Percentiles rank a stretch among this genome's conserved stretches.
Conservation (phyloP, 306 rosid species). For the Sechiopsis laciniata region DNA sequence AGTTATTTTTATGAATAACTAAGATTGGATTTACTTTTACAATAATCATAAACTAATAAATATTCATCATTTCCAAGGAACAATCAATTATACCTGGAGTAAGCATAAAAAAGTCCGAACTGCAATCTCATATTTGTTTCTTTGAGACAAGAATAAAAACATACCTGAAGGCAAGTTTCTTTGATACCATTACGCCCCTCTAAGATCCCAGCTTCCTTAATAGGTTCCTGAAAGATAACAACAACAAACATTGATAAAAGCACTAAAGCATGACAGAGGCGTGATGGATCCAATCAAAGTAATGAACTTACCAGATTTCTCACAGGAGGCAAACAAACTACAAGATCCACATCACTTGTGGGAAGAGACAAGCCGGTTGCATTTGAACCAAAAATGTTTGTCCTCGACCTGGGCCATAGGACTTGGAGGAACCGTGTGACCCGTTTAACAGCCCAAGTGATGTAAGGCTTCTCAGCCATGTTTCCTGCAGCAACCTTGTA, state of each 20-base stretch:
- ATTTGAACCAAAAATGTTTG: slow-evolving; percentile 84
- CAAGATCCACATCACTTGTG: slow-evolving; percentile 97
- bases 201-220: slow-evolving; percentile 96
- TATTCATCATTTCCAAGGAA: neutral
- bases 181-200: slow-evolving; percentile 98
- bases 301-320: slow-evolving; percentile 67
- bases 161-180: slow-evolving; percentile 98
- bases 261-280: slow-evolving; percentile 10
- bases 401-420: slow-evolving; percentile 93
- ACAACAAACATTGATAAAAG: slow-evolving; percentile 7
- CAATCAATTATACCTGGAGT: neutral
- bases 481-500: slow-evolving; percentile 78
- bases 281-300: slow-evolving; percentile 14
- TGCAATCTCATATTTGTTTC: slow-evolving; percentile 4
- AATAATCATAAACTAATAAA: neutral
- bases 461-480: slow-evolving; percentile 75
- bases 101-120: neutral
- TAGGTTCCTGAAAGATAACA: slow-evolving; percentile 63
- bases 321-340: slow-evolving; percentile 91
- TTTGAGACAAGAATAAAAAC: neutral
- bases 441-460: slow-evolving; percentile 93
- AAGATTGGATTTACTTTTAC: neutral
- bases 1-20: neutral
- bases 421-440: slow-evolving; percentile 89
- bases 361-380: slow-evolving; percentile 93